Percentiles rank a stretch among this genome's conserved stretches.
These are phyloP conservation scores for Penicillium pulvis DNA, from an alignment of 495 filamentous ascomycete species.

Conservation along the genomic window DNA sequence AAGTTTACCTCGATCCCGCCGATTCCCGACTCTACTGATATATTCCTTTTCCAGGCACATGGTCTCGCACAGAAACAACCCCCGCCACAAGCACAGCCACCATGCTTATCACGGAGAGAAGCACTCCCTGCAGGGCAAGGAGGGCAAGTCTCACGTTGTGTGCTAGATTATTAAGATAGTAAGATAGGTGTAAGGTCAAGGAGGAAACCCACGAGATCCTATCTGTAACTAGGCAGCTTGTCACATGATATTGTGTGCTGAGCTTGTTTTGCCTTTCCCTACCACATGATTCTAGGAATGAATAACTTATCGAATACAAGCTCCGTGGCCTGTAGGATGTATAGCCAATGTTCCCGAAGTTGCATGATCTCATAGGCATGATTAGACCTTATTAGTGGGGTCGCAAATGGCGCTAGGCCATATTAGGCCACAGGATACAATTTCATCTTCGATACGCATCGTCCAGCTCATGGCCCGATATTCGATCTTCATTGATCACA, in stretches of 20 bases:
- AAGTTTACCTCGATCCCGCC: slow-evolving; percentile 24
- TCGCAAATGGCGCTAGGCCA: neutral
- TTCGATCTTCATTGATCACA: neutral
- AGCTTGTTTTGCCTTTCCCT: no score
- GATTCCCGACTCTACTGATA: slow-evolving; percentile 12
- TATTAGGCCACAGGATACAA: neutral
- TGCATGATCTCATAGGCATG: neutral
- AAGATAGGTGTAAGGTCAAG: no score
- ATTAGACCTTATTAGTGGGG: neutral
- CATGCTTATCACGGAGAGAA: slow-evolving; percentile 71
- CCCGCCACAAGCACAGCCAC: slow-evolving; percentile 62
- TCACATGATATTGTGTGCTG: no score
- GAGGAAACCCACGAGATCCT: no score
- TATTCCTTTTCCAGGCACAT: slow-evolving; percentile 44
- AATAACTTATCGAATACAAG: no score
- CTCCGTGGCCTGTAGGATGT: no score
- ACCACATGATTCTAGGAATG: no score
- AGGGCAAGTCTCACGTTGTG: slow-evolving; percentile 82
- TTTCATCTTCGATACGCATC: neutral
- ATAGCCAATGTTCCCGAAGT: no score
- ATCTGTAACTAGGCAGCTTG: no score
- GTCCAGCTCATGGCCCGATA: neutral
- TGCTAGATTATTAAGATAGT: slow-evolving; percentile 54
- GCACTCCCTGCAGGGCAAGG: slow-evolving; percentile 85
- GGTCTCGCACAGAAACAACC: slow-evolving; percentile 54